Conservation (phyloP, 1,284 basidiomycete species). For the Sporisorium iseilematis-ciliati region DNA sequence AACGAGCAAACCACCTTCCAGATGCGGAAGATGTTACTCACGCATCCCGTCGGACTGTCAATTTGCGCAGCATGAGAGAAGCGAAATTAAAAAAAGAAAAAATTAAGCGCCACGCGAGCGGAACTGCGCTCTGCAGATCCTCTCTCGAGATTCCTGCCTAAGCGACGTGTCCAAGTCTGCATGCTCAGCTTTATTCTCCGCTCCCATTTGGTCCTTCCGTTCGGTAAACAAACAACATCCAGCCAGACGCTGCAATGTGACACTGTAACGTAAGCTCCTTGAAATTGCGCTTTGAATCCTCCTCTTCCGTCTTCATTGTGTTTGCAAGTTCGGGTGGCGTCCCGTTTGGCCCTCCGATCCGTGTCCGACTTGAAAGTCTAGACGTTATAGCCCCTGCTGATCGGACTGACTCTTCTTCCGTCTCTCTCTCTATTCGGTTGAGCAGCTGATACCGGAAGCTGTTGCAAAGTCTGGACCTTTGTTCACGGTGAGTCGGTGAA, state of each 20-base stretch:
- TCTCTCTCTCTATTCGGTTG: not conserved
- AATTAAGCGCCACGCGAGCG: slow-evolving; percentile 9
- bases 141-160: not conserved
- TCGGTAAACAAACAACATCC: slow-evolving; percentile 3
- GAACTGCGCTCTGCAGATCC: not conserved
- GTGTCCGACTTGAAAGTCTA: not conserved
- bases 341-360: too few relatives aligned
- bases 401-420: not conserved
- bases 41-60: slow-evolving; percentile 44
- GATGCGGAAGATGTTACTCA: slow-evolving; percentile 45
- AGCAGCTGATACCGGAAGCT: slow-evolving; percentile 3
- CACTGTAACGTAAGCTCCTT: too few relatives aligned
- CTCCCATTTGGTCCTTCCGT: not conserved
- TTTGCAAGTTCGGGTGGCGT: too few relatives aligned
- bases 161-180: slow-evolving; percentile 31
- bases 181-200: slow-evolving; percentile 1
- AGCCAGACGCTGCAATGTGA: not conserved
- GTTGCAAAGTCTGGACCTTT: slow-evolving; percentile 11
- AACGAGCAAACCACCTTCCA: slow-evolving; percentile 5
- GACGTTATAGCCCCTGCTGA: not conserved
- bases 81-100: slow-evolving; percentile 1
- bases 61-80: slow-evolving; percentile 17
- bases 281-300: too few relatives aligned
- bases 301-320: too few relatives aligned
- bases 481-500: slow-evolving; percentile 1